Evolutionary conservation across 1,284 basidiomycete species (phyloP).

Genomic region (Uromyces viciae-fabae): DNA sequence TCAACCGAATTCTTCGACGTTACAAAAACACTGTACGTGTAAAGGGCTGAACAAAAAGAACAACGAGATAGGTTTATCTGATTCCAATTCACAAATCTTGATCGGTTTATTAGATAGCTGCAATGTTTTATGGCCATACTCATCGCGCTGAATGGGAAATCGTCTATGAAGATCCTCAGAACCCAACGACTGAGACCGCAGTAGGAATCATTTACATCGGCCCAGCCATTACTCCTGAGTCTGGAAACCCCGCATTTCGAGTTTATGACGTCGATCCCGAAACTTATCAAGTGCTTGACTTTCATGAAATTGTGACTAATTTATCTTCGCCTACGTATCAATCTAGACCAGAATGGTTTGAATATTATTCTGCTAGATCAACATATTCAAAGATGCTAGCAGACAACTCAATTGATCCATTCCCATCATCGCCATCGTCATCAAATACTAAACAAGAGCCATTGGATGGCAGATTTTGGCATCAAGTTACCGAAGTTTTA

Average conservation of each 20-base stretch:
- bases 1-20: slow-evolving; percentile 62
- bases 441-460: neutral
- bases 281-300: slow-evolving; percentile 62
- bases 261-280: slow-evolving; percentile 62
- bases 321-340: slow-evolving; percentile 47
- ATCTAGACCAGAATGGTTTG: slow-evolving; percentile 60
- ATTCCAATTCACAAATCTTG: neutral
- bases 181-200: slow-evolving; percentile 59
- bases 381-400: slow-evolving; percentile 53
- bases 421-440: slow-evolving; percentile 38
- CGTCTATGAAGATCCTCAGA: slow-evolving; percentile 61
- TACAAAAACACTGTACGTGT: slow-evolving; percentile 59
- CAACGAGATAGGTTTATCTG: neutral
- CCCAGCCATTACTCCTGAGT: slow-evolving; percentile 64
- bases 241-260: slow-evolving; percentile 60
- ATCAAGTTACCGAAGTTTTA: slow-evolving; percentile 60
- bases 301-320: slow-evolving; percentile 57
- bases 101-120: slow-evolving; percentile 57
- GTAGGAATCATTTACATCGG: slow-evolving; percentile 60
- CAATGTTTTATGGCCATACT: slow-evolving; percentile 60
- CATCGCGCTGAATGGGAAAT: slow-evolving; percentile 63
- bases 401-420: slow-evolving; percentile 21
- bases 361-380: slow-evolving; percentile 63
- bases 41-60: too few relatives aligned
- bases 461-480: slow-evolving; percentile 63